These are phyloP conservation scores for Candida maris DNA, from an alignment of 805 yeast species.

Conservation along the genomic window DNA sequence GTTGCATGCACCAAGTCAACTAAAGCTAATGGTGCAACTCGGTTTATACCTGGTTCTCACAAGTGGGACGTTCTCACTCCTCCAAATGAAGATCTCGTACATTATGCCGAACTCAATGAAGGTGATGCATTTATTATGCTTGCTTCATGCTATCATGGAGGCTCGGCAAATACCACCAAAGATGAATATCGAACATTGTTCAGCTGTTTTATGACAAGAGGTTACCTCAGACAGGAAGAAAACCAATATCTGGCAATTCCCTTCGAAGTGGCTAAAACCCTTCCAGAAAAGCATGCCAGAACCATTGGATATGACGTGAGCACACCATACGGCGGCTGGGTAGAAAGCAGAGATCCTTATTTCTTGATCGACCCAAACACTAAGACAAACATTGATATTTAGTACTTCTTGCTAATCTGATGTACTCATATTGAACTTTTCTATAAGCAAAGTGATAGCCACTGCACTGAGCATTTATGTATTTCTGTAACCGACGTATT, in stretches of 20 bases:
- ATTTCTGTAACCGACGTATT: constrained; percentile 10
- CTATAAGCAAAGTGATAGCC: background rate
- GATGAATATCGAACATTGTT: constrained; percentile 24
- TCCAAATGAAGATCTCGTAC: constrained; percentile 21
- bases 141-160: constrained; percentile 32
- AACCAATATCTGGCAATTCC: constrained; percentile 24
- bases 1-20: constrained; percentile 21
- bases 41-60: constrained; percentile 35
- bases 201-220: constrained; percentile 29
- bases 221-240: constrained; percentile 31
- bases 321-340: constrained; percentile 17
- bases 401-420: background rate
- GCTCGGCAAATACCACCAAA: constrained; percentile 27
- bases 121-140: constrained; percentile 33
- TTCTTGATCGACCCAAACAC: constrained; percentile 8
- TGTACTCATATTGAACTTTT: background rate
- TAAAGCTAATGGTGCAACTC: constrained; percentile 30
- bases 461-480: too few relatives aligned
- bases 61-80: constrained; percentile 28
- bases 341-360: constrained; percentile 13
- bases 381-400: constrained; percentile 8
- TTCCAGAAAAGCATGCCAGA: constrained; percentile 15
- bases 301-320: constrained; percentile 17
- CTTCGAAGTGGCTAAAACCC: constrained; percentile 19
- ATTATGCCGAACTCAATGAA: constrained; percentile 26